Evolutionary conservation across 495 filamentous ascomycete species (phyloP).

Genomic region (Oidiodendron maius): DNA sequence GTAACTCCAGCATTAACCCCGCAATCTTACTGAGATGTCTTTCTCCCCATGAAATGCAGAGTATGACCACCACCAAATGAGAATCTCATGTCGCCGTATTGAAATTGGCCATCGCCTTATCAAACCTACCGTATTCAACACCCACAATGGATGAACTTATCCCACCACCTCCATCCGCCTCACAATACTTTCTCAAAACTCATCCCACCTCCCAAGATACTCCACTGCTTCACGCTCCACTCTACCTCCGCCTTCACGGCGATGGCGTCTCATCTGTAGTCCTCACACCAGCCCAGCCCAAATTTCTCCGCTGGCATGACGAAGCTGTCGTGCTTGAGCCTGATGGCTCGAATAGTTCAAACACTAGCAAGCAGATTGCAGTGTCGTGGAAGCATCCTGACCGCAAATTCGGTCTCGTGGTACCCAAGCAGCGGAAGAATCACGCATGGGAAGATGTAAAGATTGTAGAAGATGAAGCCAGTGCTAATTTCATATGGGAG

Average conservation of each 20-base stretch:
- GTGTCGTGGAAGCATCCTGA: background rate
- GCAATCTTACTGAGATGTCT: no score
- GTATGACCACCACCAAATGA: no score
- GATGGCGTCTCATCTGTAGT: background rate
- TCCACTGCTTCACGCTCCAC: background rate
- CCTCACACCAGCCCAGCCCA: background rate
- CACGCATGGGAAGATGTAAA: background rate
- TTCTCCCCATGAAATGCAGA: no score
- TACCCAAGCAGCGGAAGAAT: background rate
- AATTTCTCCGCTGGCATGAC: background rate
- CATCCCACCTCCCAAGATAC: background rate
- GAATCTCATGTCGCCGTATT: no score
- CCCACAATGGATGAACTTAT: no score
- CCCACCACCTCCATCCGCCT: no score
- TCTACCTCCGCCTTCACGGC: background rate
- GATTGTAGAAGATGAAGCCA: background rate
- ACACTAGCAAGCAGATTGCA: background rate
- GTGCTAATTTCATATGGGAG: background rate
- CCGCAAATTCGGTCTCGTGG: background rate
- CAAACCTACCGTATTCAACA: no score
- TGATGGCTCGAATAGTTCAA: no score
- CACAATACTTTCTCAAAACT: background rate
- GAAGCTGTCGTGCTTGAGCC: no score
- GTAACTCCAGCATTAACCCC: no score
- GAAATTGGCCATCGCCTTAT: no score